Conservation (phyloP, 306 rosid species). For the Spatholobus suberectus region DNA sequence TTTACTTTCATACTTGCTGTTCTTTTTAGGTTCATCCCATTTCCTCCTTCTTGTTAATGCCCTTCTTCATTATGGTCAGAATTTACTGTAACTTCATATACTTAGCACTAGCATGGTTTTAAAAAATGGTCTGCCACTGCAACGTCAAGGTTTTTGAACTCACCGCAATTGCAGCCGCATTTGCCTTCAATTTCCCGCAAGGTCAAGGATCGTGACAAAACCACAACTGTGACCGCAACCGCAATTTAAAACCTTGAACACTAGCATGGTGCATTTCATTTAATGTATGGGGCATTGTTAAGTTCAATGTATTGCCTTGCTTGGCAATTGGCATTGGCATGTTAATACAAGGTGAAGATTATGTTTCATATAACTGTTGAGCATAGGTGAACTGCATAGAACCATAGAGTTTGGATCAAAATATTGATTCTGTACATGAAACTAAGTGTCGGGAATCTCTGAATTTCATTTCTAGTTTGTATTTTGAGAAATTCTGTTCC, state of each 20-base stretch:
- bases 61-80: too few relatives aligned
- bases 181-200: too few relatives aligned
- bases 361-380: not conserved
- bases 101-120: not conserved
- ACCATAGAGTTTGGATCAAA: not conserved
- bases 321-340: too few relatives aligned
- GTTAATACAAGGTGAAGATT: not conserved
- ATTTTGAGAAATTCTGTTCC: not conserved
- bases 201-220: too few relatives aligned
- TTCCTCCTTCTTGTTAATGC: not conserved
- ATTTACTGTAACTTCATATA: not conserved
- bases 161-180: too few relatives aligned
- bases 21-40: constrained; percentile 54
- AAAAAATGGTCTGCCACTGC: too few relatives aligned
- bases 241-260: too few relatives aligned
- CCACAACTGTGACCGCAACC: too few relatives aligned
- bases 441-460: not conserved
- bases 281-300: too few relatives aligned
- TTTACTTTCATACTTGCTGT: constrained; percentile 75
- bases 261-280: too few relatives aligned
- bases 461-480: constrained; percentile 7
- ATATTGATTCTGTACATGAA: not conserved
- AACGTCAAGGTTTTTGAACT: too few relatives aligned
- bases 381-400: not conserved
- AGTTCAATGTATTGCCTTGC: not conserved